Conservation (phyloP, 495 filamentous ascomycete species). For the Clavariopsis aquatica region DNA sequence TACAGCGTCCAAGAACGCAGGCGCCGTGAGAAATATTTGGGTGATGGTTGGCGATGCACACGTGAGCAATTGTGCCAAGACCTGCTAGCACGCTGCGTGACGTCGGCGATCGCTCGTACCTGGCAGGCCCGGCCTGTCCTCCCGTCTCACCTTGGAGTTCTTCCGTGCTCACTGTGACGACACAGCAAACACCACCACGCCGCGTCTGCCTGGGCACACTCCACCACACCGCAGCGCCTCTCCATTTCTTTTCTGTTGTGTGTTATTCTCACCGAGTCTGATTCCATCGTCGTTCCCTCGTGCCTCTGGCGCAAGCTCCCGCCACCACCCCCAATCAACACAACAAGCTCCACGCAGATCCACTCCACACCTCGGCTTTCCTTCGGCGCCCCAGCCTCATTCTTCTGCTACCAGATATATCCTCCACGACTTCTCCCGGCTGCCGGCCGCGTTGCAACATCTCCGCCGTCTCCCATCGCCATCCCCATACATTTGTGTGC, state of each 20-base stretch:
- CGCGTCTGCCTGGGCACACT: background rate
- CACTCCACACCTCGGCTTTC: slow-evolving; percentile 12
- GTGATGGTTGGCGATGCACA: no score
- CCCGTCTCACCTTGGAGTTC: background rate
- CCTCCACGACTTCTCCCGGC: background rate
- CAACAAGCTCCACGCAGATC: slow-evolving; percentile 17
- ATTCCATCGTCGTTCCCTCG: background rate
- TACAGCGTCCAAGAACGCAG: no score
- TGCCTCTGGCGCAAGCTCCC: background rate
- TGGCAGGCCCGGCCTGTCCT: background rate
- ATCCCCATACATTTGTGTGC: background rate
- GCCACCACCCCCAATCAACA: background rate
- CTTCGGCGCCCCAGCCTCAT: background rate
- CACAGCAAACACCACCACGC: slow-evolving; percentile 12
- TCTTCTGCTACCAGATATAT: background rate
- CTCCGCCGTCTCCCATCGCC: background rate
- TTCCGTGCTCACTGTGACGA: slow-evolving; percentile 7
- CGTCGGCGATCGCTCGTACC: background rate
- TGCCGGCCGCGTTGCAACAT: background rate
- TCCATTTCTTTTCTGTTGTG: background rate
- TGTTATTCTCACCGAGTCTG: background rate
- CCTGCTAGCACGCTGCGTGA: slow-evolving; percentile 1
- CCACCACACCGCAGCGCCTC: background rate
- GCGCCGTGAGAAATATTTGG: no score
- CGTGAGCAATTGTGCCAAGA: background rate